Base-by-base conservation (phyloP, 768 basidiomycete genomes). In the Tricholoma bakamatsutake region DNA sequence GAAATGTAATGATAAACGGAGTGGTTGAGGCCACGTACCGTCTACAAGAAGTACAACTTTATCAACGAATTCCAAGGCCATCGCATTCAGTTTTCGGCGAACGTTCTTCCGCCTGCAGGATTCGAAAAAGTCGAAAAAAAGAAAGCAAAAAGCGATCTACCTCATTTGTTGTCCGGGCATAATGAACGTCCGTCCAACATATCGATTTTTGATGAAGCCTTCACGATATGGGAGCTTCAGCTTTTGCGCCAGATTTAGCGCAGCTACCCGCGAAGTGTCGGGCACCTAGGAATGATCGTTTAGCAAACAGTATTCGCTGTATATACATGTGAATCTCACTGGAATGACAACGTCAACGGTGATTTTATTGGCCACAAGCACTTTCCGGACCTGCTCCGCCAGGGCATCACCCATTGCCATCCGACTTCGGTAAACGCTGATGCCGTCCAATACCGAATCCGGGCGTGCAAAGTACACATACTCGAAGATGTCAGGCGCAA, bases 361-460 rank as follows among this genome's bases (percentile, higher is more conserved):
- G 43, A 95, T 72, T 39, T 85, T 79, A 43, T 81, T 80, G 58
- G 83, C 80, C 46, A 75, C 68, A 47, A 99, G 75, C 40, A 94
- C 83, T 21, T 81, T 79, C 66, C 80, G 73, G 24, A 97, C 94
- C 70, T 95, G 90, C 42, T 83, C 88, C 1, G 95, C 96, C 48
- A 99, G 81, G 5, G 87, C 83, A 67, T 98, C 95, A 54, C 97
- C 97, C 97, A 99, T 99, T 1, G 97, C 93, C 97, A 98, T 98
- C 37, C 97, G 87, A 66, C 92, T 90, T 47, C 97, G 84, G 71
- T 98, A 98, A 45, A 98, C 97, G 66, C 91, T 94, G 70, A 99
- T 86, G 42, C 96, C 95, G 66, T 99, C 95, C 50, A 99, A 79
- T 50, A 98, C 97, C 5, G 93, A 97, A 73, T 99, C 97, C 0